Percentiles rank a stretch among this genome's conserved stretches.
Conservation (phyloP, 441 rosid genomes). For the Pelargonium australe region DNA sequence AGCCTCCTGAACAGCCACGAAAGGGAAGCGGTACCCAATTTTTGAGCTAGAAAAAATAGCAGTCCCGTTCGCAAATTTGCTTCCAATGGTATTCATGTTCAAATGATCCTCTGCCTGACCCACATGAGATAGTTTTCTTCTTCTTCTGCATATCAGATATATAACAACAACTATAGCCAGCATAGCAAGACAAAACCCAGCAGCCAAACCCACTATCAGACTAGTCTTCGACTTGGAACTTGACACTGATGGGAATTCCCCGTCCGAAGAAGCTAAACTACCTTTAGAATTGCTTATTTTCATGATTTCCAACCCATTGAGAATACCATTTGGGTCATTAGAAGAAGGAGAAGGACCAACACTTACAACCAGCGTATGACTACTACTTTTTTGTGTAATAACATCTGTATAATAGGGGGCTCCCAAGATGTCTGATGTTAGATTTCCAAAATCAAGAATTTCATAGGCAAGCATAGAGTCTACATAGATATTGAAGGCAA, state of each 20-base stretch:
- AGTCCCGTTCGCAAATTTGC: slow-evolving; percentile 17
- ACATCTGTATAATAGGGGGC: slow-evolving; percentile 61
- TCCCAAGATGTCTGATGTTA: slow-evolving; percentile 34
- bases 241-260: slow-evolving; percentile 15
- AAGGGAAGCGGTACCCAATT: slow-evolving; percentile 82
- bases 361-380: slow-evolving; percentile 37
- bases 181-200: slow-evolving; percentile 31
- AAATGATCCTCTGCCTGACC: slow-evolving; percentile 34
- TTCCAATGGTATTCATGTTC: slow-evolving; percentile 7
- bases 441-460: slow-evolving; percentile 42
- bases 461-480: slow-evolving; percentile 41
- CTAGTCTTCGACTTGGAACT: slow-evolving; percentile 26
- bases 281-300: slow-evolving; percentile 55
- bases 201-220: slow-evolving; percentile 38
- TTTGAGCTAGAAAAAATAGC: slow-evolving; percentile 54
- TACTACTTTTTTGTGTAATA: slow-evolving; percentile 28
- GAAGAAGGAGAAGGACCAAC: slow-evolving; percentile 45
- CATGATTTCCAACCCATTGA: slow-evolving; percentile 78
- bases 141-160: slow-evolving; percentile 31
- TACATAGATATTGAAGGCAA: slow-evolving; percentile 44
- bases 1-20: slow-evolving; percentile 21
- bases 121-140: slow-evolving; percentile 28
- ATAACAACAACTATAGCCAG: slow-evolving; percentile 27
- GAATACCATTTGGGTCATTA: slow-evolving; percentile 41
- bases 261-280: slow-evolving; percentile 44